phyloP scores from a whole-genome alignment of 208 protist species.

The Acanthamoeba lenticulata region DNA sequence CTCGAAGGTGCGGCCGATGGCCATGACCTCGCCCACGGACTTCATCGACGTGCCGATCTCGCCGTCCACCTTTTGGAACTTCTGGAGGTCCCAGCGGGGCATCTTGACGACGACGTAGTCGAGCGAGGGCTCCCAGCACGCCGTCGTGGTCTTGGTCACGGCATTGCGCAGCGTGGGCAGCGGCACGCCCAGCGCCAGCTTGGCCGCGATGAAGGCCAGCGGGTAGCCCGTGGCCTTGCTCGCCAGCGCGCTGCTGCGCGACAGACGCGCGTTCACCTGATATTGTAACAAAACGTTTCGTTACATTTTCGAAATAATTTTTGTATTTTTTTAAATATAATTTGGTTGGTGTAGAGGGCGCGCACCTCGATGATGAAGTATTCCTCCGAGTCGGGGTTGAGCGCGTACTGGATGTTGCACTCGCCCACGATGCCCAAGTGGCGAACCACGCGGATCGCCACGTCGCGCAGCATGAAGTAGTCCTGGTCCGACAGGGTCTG shows the following conservation, averaged over 20 bases:
- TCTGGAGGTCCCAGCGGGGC: constrained; percentile 92
- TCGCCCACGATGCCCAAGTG: constrained; percentile 97
- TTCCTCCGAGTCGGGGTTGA: constrained; percentile 95
- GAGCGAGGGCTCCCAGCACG: constrained; percentile 96
- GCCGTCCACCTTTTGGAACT: constrained; percentile 95
- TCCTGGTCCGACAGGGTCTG: constrained; percentile 95
- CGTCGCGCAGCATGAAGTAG: constrained; percentile 97
- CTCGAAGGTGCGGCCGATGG: constrained; percentile 98
- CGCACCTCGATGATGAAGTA: constrained; percentile 97
- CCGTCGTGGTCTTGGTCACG: constrained; percentile 87
- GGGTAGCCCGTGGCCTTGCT: constrained; percentile 99
- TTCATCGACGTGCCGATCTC: constrained; percentile 95
- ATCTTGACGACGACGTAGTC: constrained; percentile 97
- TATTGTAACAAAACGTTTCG: not conserved
- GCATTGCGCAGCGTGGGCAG: constrained; percentile 92
- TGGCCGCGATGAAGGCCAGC: constrained; percentile 97
- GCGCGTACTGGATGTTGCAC: constrained; percentile 99
- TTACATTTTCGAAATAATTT: not conserved
- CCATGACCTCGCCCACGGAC: constrained; percentile 98
- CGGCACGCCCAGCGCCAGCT: constrained; percentile 96
- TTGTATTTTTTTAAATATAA: not conserved
- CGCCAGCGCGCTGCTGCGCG: constrained; percentile 95
- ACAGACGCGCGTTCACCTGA: constrained; percentile 97
- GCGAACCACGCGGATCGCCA: constrained; percentile 92
- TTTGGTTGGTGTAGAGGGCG: not conserved